Evolutionary conservation across 305 asterid species (phyloP).

Genomic region (Euphrasia arctica): DNA sequence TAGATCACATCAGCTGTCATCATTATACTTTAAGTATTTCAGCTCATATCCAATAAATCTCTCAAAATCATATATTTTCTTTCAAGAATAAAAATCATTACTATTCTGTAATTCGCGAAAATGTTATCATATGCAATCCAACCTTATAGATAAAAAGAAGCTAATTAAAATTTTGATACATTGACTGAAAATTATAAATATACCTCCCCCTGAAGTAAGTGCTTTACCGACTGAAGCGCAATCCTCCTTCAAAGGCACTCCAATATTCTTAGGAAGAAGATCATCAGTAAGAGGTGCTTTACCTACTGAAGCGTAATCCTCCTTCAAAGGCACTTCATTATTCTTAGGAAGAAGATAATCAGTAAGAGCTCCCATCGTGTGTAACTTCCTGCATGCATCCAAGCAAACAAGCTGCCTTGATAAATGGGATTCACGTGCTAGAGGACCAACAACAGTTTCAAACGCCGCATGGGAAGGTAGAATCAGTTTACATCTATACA

Average conservation of each 20-base stretch:
- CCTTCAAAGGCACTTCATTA: constrained; percentile 35
- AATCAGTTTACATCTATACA: constrained; percentile 52
- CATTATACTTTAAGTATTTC: too few relatives aligned
- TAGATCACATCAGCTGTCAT: too few relatives aligned
- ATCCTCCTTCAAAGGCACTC: constrained; percentile 35
- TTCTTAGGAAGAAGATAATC: constrained; percentile 55
- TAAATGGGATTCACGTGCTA: constrained; percentile 34
- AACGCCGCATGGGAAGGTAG: constrained; percentile 79
- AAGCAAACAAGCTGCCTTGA: constrained; percentile 82
- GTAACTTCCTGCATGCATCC: constrained; percentile 87
- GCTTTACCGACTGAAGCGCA: constrained; percentile 30
- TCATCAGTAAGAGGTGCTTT: constrained; percentile 20
- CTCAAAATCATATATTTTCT: too few relatives aligned
- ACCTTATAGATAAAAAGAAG: neutral
- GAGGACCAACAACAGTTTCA: constrained; percentile 58
- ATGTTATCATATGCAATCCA: neutral
- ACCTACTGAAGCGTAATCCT: constrained; percentile 27
- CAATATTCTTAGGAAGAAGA: constrained; percentile 31
- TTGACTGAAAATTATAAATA: constrained; percentile 6
- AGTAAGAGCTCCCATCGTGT: constrained; percentile 57
- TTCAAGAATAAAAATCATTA: too few relatives aligned
- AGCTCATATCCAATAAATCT: too few relatives aligned
- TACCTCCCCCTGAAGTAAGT: constrained; percentile 61
- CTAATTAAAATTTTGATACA: neutral
- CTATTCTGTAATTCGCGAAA: too few relatives aligned